Conservation (phyloP, 2,329 filamentous ascomycete genomes). For the Beauveria australis region DNA sequence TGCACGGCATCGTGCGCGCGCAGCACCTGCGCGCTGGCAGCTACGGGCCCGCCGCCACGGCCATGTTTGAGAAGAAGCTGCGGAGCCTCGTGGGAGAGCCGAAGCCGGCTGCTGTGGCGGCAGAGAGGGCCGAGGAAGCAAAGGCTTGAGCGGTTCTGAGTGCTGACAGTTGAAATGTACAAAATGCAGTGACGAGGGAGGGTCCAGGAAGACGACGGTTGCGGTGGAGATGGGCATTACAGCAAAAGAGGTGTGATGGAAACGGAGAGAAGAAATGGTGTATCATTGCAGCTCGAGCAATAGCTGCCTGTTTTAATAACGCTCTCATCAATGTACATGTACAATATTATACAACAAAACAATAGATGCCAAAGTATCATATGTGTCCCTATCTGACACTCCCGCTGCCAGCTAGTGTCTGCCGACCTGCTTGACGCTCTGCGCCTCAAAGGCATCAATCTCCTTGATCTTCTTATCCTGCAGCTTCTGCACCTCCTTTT, state of each 20-base stretch:
- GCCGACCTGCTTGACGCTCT: constrained; percentile 34
- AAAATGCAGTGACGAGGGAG: neutral
- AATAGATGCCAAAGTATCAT: neutral
- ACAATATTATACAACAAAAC: constrained; percentile 10
- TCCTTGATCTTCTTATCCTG: constrained; percentile 46
- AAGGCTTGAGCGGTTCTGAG: neutral
- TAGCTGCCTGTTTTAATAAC: neutral
- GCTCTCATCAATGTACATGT: constrained; percentile 11
- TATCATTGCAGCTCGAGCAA: neutral
- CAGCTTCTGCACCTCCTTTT: constrained; percentile 38
- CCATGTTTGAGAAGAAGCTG: constrained; percentile 33
- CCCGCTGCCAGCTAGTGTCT: constrained; percentile 13
- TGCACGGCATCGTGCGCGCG: constrained; percentile 25
- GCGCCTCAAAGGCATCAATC: constrained; percentile 42
- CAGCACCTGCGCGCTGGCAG: constrained; percentile 31
- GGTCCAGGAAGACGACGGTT: neutral
- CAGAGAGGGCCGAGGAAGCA: neutral
- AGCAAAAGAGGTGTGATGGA: neutral
- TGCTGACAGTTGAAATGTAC: neutral
- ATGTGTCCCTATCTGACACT: neutral
- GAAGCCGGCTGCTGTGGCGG: neutral
- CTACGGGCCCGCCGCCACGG: constrained; percentile 25
- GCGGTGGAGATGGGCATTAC: neutral
- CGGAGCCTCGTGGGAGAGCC: constrained; percentile 18
- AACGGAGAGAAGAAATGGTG: neutral